Conservation (phyloP, 306 rosid species). For the Sesbania bispinosa region DNA sequence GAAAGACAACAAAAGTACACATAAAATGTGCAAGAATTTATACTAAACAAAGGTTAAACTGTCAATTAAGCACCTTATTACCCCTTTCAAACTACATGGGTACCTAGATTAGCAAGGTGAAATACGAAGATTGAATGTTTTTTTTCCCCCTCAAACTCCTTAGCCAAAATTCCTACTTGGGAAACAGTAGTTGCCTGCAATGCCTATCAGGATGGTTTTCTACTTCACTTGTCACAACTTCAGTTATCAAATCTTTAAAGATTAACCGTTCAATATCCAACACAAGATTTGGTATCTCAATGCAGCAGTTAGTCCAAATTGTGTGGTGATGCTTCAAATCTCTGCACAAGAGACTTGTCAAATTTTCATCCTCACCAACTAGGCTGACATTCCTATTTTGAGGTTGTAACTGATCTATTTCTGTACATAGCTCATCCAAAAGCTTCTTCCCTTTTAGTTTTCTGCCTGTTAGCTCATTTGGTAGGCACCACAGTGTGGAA, state of each 20-base stretch:
- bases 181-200: slow-evolving; percentile 51
- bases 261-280: slow-evolving; percentile 82
- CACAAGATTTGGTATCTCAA: slow-evolving; percentile 57
- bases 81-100: slow-evolving; percentile 20
- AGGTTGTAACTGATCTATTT: slow-evolving; percentile 60
- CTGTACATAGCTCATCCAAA: slow-evolving; percentile 57
- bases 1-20: background rate
- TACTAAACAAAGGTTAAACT: background rate
- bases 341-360: slow-evolving; percentile 30
- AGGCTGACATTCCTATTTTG: slow-evolving; percentile 25
- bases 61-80: slow-evolving; percentile 9
- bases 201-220: slow-evolving; percentile 34
- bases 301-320: slow-evolving; percentile 40
- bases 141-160: too few relatives aligned
- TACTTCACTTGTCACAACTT: slow-evolving; percentile 48
- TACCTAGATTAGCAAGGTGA: background rate
- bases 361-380: slow-evolving; percentile 45
- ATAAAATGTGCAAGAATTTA: slow-evolving; percentile 3
- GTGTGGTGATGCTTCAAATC: slow-evolving; percentile 47
- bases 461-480: slow-evolving; percentile 33
- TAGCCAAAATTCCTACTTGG: slow-evolving; percentile 28
- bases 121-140: background rate
- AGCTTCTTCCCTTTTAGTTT: slow-evolving; percentile 45
- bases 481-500: slow-evolving; percentile 41
- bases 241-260: slow-evolving; percentile 82